Percentiles rank a stretch among this genome's conserved stretches.
Conservation (phyloP, 495 filamentous ascomycete species). For the Hypoxylon trugodes region DNA sequence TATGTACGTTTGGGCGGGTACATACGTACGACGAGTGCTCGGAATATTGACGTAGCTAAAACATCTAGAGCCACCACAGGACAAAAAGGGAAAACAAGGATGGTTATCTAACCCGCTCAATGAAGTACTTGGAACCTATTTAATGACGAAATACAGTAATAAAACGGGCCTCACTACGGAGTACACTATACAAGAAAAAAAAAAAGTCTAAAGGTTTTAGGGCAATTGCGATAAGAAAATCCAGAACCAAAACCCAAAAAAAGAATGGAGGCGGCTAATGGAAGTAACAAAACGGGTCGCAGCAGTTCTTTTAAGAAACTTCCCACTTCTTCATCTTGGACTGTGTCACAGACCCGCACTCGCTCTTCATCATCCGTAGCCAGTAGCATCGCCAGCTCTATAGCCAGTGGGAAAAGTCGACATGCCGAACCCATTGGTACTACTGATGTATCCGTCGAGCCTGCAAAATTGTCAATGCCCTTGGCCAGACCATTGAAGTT, state of each 20-base stretch:
- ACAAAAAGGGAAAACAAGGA: slow-evolving; percentile 7
- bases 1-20: too few relatives aligned
- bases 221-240: not conserved
- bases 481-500: slow-evolving; percentile 43
- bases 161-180: slow-evolving; percentile 2
- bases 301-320: slow-evolving; percentile 33
- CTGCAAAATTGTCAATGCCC: slow-evolving; percentile 69
- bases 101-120: not conserved
- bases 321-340: slow-evolving; percentile 40
- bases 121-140: slow-evolving; percentile 25
- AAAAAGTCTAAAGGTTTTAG: slow-evolving; percentile 15
- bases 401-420: slow-evolving; percentile 59
- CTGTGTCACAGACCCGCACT: slow-evolving; percentile 37
- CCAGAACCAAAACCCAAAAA: not conserved
- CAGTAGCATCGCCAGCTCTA: slow-evolving; percentile 42
- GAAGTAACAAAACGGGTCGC: slow-evolving; percentile 21
- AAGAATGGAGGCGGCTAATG: slow-evolving; percentile 19
- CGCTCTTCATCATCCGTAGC: slow-evolving; percentile 49
- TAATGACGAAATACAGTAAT: slow-evolving; percentile 19
- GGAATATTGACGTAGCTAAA: too few relatives aligned
- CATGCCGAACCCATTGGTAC: slow-evolving; percentile 61
- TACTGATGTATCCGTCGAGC: slow-evolving; percentile 57
- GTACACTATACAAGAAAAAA: slow-evolving; percentile 27
- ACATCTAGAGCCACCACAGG: not conserved
- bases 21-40: too few relatives aligned